phyloP scores from a whole-genome alignment of 257 asterid genomes.

The Lycium ferocissimum region DNA sequence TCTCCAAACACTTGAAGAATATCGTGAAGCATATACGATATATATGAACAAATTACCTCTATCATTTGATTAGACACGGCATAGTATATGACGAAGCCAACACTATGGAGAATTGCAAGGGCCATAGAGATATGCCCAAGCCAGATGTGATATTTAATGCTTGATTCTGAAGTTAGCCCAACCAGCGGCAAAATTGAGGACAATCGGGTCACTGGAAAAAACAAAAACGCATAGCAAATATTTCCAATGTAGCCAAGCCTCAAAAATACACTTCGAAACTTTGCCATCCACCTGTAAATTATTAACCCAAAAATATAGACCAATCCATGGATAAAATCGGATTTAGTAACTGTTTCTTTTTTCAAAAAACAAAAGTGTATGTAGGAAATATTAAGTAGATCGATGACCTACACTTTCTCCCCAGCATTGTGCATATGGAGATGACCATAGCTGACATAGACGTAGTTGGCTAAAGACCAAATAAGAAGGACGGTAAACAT shows the following conservation, averaged over 20 bases:
- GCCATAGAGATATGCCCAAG: constrained; percentile 59
- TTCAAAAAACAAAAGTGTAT: too few relatives aligned
- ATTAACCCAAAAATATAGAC: background rate
- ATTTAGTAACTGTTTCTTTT: too few relatives aligned
- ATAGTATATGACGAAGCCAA: constrained; percentile 63
- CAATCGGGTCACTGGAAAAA: constrained; percentile 68
- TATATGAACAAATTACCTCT: constrained; percentile 36
- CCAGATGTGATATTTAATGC: constrained; percentile 83
- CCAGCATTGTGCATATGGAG: constrained; percentile 45
- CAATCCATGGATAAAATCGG: background rate
- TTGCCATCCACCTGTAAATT: constrained; percentile 54
- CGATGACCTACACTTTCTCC: constrained; percentile 50
- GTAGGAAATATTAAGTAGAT: background rate
- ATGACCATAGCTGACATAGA: constrained; percentile 23
- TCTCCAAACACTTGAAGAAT: background rate
- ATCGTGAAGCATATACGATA: background rate
- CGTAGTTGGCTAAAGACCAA: constrained; percentile 51
- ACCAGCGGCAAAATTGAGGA: constrained; percentile 70
- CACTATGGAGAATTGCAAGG: constrained; percentile 58
- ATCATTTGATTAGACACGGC: constrained; percentile 53
- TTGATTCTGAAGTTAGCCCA: constrained; percentile 75
- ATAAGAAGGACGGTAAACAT: constrained; percentile 59
- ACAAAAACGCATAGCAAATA: constrained; percentile 64
- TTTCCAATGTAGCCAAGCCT: constrained; percentile 66
- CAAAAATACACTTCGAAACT: constrained; percentile 56